These are phyloP conservation scores for Neoboletus subvelutipes DNA, from an alignment of 768 basidiomycete species.

Conservation along the genomic window DNA sequence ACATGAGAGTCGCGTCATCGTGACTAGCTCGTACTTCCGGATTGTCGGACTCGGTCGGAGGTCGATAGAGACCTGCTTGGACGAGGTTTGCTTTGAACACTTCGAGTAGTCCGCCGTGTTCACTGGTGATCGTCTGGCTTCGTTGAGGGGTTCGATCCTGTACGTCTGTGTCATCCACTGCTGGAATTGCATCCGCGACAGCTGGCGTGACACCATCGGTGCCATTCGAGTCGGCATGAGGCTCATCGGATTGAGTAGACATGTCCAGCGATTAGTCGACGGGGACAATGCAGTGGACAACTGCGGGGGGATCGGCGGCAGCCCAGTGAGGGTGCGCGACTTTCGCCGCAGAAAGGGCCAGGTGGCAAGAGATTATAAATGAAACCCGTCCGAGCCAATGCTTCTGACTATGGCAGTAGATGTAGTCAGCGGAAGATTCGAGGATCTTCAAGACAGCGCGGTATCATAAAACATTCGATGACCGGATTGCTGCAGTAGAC, in stretches of 20 bases:
- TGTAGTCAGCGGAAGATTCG: background rate
- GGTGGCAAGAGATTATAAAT: background rate
- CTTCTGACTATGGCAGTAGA: no score
- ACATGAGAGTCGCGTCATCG: conserved; percentile 70
- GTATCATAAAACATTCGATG: background rate
- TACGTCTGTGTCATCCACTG: background rate
- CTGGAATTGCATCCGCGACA: background rate
- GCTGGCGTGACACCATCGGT: background rate
- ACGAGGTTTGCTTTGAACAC: conserved; percentile 54
- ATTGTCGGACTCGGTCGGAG: conserved; percentile 31
- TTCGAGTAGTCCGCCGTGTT: conserved; percentile 28
- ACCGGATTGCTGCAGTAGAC: background rate
- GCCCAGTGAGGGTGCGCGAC: background rate
- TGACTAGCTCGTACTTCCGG: conserved; percentile 42
- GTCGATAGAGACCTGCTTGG: conserved; percentile 52
- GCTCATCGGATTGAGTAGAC: conserved; percentile 5
- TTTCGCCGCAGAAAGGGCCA: background rate
- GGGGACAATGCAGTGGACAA: background rate
- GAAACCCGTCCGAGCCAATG: background rate
- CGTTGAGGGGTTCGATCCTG: background rate
- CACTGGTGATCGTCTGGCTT: background rate
- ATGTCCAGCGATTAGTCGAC: background rate
- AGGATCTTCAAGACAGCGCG: background rate
- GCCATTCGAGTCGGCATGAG: background rate
- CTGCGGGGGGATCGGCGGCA: background rate